Percentiles rank a stretch among this genome's conserved stretches.
Conservation (phyloP, 192 early-diverging fungal genomes). For the Dimargaris xerosporica region DNA sequence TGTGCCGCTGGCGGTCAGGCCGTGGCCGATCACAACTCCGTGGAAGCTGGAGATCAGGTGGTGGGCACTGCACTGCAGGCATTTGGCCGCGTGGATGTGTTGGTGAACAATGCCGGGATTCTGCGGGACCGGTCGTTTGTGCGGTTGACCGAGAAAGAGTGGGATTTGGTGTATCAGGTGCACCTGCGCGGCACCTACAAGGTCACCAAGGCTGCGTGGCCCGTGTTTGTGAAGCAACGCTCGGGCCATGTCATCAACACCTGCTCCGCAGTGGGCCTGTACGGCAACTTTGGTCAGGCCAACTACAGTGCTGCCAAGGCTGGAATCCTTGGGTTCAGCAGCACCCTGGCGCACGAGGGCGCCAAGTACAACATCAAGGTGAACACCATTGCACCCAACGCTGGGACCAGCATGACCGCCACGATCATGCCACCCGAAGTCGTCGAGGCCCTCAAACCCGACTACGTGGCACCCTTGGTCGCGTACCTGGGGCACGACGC, state of each 20-base stretch:
- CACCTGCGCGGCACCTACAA: slow-evolving; percentile 92
- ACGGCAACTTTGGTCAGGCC: slow-evolving; percentile 89
- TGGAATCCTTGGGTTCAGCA: slow-evolving; percentile 75
- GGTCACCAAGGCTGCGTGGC: slow-evolving; percentile 91
- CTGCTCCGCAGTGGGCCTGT: slow-evolving; percentile 81
- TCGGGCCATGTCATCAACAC: slow-evolving; percentile 94
- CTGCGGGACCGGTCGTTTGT: slow-evolving; percentile 89
- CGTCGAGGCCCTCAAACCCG: slow-evolving; percentile 88
- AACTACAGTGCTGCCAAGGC: slow-evolving; percentile 94
- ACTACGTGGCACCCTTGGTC: slow-evolving; percentile 89
- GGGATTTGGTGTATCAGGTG: slow-evolving; percentile 83
- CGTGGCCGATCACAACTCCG: slow-evolving; percentile 84
- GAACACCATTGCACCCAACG: slow-evolving; percentile 95
- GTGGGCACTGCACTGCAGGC: slow-evolving; percentile 81
- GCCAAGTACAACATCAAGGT: slow-evolving; percentile 75
- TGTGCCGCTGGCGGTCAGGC: slow-evolving; percentile 67
- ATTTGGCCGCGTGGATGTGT: slow-evolving; percentile 62
- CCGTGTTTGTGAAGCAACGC: slow-evolving; percentile 83
- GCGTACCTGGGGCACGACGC: slow-evolving; percentile 77
- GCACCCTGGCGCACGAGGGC: slow-evolving; percentile 88
- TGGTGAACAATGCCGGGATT: slow-evolving; percentile 97
- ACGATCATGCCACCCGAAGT: slow-evolving; percentile 93
- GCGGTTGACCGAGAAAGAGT: slow-evolving; percentile 80
- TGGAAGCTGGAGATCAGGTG: slow-evolving; percentile 91
- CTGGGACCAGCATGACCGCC: slow-evolving; percentile 94